Evolutionary conservation across 305 asterid species (phyloP).

Genomic region (Fraxinus sp.): DNA sequence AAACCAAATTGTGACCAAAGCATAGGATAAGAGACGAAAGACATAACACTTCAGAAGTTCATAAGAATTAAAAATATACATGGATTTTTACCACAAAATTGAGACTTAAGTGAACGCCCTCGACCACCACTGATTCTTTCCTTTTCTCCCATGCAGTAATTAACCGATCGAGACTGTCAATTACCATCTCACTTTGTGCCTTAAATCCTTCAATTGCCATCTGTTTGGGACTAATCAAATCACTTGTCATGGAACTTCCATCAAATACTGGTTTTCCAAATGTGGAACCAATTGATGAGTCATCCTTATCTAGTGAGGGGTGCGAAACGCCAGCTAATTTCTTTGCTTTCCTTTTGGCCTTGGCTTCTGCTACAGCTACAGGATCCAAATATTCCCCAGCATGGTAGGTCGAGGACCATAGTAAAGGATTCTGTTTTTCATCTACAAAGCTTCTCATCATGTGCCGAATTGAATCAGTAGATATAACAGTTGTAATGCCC

Average conservation of each 20-base stretch:
- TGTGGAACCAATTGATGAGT: conserved; percentile 31
- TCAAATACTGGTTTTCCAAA: conserved; percentile 37
- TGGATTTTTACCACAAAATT: conserved; percentile 81
- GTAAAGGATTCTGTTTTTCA: conserved; percentile 87
- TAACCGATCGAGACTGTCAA: conserved; percentile 94
- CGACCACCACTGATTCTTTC: conserved; percentile 92
- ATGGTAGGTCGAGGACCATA: conserved; percentile 98
- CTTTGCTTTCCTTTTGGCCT: conserved; percentile 79
- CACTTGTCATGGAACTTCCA: conserved; percentile 46
- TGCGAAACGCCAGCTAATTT: conserved; percentile 54
- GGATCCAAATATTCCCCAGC: conserved; percentile 96
- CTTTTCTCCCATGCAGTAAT: conserved; percentile 96
- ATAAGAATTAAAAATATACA: conserved; percentile 14
- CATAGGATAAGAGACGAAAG: not conserved
- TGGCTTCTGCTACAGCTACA: conserved; percentile 89
- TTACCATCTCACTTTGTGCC: conserved; percentile 99
- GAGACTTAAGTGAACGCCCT: conserved; percentile 98
- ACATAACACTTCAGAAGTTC: conserved; percentile 5
- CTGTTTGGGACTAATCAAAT: conserved; percentile 71
- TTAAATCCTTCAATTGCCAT: conserved; percentile 97
- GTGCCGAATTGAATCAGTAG: conserved; percentile 96
- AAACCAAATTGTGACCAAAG: conserved; percentile 23
- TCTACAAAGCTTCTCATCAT: conserved; percentile 98
- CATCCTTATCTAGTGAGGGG: conserved; percentile 47
- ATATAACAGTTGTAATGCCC: conserved; percentile 91